Evolutionary conservation across 140 eudicot species (phyloP).

Genomic region (Cichorium intybus): DNA sequence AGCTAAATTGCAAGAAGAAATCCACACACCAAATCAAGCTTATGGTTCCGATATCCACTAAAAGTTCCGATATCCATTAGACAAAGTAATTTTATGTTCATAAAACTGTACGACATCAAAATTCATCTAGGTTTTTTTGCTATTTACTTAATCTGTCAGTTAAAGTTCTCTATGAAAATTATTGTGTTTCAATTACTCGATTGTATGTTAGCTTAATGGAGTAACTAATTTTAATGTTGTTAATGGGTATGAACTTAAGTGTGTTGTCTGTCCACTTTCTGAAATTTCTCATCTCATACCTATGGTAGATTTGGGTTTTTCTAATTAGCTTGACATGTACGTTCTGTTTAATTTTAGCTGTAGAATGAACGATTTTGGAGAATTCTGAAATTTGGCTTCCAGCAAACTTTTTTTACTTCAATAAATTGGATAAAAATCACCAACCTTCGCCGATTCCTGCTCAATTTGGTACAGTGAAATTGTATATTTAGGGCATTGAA

Average conservation of each 20-base stretch:
- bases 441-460: conserved; percentile 2
- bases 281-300: background rate
- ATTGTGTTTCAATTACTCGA: background rate
- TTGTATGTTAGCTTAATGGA: background rate
- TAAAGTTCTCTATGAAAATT: background rate
- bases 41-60: too few species aligned
- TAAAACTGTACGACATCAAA: background rate
- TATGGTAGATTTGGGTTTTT: background rate
- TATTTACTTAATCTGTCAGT: background rate
- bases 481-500: background rate
- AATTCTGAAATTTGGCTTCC: conserved; percentile 6
- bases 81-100: background rate
- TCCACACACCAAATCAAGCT: too few species aligned
- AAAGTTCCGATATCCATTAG: too few species aligned
- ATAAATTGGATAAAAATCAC: conserved; percentile 1
- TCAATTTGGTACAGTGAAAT: background rate
- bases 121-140: conserved; percentile 4
- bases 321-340: background rate
- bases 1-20: too few species aligned
- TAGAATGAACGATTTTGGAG: conserved; percentile 25
- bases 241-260: background rate
- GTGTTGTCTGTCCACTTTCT: background rate
- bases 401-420: conserved; percentile 6
- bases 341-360: conserved; percentile 14
- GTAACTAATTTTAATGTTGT: background rate